These are phyloP conservation scores for Lithospermum erythrorhizon DNA, from an alignment of 257 asterid species.

Conservation along the genomic window DNA sequence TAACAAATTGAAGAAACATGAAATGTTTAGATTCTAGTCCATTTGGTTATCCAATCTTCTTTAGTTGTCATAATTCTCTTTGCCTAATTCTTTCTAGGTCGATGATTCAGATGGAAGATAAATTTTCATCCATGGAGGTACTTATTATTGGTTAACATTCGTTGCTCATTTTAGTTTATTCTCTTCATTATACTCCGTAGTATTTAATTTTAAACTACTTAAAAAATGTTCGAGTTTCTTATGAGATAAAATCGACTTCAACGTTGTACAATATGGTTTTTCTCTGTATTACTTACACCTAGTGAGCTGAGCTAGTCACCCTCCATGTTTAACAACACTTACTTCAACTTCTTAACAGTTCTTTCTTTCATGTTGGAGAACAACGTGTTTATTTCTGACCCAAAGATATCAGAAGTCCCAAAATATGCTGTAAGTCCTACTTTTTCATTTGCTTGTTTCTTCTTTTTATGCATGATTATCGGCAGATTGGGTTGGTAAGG, in stretches of 20 bases:
- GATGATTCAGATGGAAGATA: constrained; percentile 17
- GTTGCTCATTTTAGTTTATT: too few species aligned
- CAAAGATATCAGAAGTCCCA: neutral
- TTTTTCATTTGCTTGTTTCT: neutral
- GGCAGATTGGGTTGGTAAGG: neutral
- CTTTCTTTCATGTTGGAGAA: neutral
- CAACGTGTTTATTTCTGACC: neutral
- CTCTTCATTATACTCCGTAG: too few species aligned
- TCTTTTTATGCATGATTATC: too few species aligned
- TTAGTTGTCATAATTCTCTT: constrained; percentile 7
- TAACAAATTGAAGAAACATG: neutral
- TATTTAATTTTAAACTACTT: too few species aligned
- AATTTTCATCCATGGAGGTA: constrained; percentile 29
- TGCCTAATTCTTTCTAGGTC: constrained; percentile 23
- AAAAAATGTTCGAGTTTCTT: neutral
- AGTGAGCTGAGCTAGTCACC: too few species aligned
- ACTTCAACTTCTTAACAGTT: too few species aligned
- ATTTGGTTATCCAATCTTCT: neutral
- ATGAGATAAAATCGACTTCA: neutral
- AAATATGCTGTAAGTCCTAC: neutral
- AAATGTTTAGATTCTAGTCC: neutral
- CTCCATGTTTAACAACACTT: neutral
- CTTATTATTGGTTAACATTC: neutral
- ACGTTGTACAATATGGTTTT: neutral
- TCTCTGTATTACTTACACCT: too few species aligned